phyloP scores from a whole-genome alignment of 768 basidiomycete species.

The Kwoniella sp. region DNA sequence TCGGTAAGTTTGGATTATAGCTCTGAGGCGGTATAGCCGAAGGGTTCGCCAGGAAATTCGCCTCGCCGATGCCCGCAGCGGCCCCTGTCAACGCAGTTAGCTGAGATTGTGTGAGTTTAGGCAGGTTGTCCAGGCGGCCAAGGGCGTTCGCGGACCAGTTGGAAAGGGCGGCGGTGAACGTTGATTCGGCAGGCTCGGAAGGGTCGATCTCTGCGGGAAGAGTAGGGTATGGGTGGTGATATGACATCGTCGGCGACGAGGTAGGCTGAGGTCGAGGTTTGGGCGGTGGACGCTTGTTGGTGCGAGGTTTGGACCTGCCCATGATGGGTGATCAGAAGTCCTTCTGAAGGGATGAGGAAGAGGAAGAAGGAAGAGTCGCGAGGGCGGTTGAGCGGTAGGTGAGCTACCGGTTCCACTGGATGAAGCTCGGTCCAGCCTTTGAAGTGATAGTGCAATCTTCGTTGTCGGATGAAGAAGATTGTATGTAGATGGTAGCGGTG shows the following conservation, averaged over 20 bases:
- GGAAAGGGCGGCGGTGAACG: conserved; percentile 28
- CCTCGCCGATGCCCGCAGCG: conserved; percentile 36
- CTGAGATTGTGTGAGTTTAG: conserved; percentile 41
- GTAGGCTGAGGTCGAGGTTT: conserved; percentile 31
- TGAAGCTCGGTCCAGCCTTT: too few species aligned
- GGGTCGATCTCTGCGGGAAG: background rate
- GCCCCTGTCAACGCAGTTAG: conserved; percentile 42
- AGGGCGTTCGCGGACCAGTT: conserved; percentile 44
- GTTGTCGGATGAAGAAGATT: too few species aligned
- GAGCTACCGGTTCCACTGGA: background rate
- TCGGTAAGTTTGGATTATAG: conserved; percentile 31
- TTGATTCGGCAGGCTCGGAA: conserved; percentile 30
- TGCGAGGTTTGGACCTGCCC: conserved; percentile 36
- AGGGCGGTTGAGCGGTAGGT: background rate
- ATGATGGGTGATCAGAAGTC: background rate
- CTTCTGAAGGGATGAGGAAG: background rate
- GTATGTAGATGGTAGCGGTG: too few species aligned
- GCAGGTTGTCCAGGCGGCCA: conserved; percentile 35
- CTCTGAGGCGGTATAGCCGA: conserved; percentile 12
- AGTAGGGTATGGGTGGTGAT: background rate
- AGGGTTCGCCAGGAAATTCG: conserved; percentile 18
- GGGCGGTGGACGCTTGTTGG: conserved; percentile 42
- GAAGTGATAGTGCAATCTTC: too few species aligned
- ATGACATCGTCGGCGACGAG: too few species aligned
- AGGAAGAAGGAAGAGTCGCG: background rate